Evolutionary conservation across 805 yeast species (phyloP).

Genomic region (Wickerhamomyces mucosus): DNA sequence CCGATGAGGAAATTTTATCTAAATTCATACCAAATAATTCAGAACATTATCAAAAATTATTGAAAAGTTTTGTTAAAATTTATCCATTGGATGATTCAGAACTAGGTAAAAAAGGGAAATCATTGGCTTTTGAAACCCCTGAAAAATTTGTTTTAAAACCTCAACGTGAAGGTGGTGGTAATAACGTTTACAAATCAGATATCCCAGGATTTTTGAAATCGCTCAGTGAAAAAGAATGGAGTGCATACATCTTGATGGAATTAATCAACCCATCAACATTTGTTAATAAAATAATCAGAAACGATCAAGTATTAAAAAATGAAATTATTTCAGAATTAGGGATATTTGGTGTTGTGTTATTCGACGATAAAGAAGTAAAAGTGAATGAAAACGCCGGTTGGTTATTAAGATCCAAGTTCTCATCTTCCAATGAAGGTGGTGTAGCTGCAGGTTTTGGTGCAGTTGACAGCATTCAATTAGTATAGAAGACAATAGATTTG

Average conservation of each 20-base stretch:
- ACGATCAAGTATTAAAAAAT: conserved; percentile 53
- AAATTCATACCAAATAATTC: conserved; percentile 32
- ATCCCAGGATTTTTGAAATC: conserved; percentile 64
- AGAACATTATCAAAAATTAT: conserved; percentile 12
- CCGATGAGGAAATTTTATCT: conserved; percentile 39
- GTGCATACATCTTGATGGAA: conserved; percentile 90
- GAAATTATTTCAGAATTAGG: conserved; percentile 88
- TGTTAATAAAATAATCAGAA: conserved; percentile 62
- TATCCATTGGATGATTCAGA: conserved; percentile 73
- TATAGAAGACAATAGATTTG: too few species aligned
- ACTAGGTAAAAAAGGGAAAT: conserved; percentile 52
- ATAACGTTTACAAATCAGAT: conserved; percentile 79
- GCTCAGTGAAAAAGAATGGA: conserved; percentile 68
- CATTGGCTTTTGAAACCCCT: conserved; percentile 59
- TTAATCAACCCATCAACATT: conserved; percentile 69
- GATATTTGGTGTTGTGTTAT: conserved; percentile 73
- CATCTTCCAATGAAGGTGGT: conserved; percentile 91
- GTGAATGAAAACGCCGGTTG: conserved; percentile 72
- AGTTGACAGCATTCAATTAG: conserved; percentile 70
- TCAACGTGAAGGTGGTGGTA: conserved; percentile 98
- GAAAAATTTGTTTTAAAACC: conserved; percentile 82
- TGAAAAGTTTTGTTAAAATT: conserved; percentile 70
- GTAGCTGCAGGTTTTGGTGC: conserved; percentile 99
- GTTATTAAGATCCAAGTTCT: conserved; percentile 81
- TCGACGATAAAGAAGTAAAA: conserved; percentile 51